Base-by-base conservation (phyloP, 139 green algal species). In the Chlamydomonas schloesseri region DNA sequence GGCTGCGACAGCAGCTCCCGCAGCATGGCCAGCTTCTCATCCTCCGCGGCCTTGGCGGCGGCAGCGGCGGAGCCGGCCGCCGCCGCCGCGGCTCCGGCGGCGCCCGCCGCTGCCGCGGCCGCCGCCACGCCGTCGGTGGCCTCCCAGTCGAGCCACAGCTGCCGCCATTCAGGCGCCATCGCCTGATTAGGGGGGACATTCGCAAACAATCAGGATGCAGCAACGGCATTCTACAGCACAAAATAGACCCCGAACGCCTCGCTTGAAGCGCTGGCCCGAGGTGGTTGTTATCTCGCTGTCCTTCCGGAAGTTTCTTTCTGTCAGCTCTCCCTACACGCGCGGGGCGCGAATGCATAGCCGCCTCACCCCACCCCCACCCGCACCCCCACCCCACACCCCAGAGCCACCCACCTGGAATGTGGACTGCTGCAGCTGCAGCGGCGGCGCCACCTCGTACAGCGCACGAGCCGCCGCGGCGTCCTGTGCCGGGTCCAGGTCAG, bases 401-500 rank as follows among this genome's bases (percentile, higher is more conserved):
- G n/a, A n/a, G n/a, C 42, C 42, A 8, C 42, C 81, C 81, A 89
- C 73, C n/a, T 75, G 53, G 37, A 79, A 78, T 8, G 47, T 31
- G 77, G 79, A 58, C 81, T 86, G 76, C 80, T 85, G 82, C 47
- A 86, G 73, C 79, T 87, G 84, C 57, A 86, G 79, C 24, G 73
- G 55, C 0, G 82, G 80, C 15, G 92, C 82, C 47, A 97, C 67
- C 31, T 92, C 86, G 73, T 89, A 95, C 53, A 97, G 88, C 0
- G 95, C 96, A 14, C 89, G 80, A 0, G 94, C 91, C 29, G 97
- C 95, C 11, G 88, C 97, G 9, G 93, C 97, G 74, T 98, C 95
- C 89, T 99, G 96, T 0, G 96, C 96, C 11, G 98, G 96, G 81
- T 94, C 73, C 60, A 28, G 14, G 62, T 70, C 62, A 18, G n/a